A percentile compares a stretch with the other conserved stretches of the same genome.
phyloP scores from a whole-genome alignment of 2,329 filamentous ascomycete species.

The Talaromyces sp. region DNA sequence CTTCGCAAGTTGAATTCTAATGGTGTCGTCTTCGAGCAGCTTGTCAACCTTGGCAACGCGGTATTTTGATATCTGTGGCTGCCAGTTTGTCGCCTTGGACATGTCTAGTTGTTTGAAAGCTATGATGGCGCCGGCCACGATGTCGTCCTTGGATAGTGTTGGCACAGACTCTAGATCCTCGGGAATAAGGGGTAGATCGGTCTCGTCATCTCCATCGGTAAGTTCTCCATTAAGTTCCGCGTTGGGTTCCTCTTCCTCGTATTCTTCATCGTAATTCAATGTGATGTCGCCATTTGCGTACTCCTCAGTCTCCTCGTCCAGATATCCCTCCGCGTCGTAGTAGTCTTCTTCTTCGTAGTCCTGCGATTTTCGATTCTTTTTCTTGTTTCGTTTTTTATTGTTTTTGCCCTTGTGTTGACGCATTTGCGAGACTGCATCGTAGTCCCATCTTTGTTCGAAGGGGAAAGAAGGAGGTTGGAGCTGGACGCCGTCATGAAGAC shows the following conservation, averaged over 20 bases:
- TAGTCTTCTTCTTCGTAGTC: constrained; percentile 26
- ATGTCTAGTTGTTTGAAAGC: constrained; percentile 44
- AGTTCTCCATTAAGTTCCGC: constrained; percentile 7
- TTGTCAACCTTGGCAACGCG: constrained; percentile 61
- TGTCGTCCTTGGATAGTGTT: constrained; percentile 25
- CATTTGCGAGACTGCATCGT: constrained; percentile 55
- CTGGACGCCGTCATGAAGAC: constrained; percentile 48
- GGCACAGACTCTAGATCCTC: constrained; percentile 62
- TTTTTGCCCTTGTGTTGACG: constrained; percentile 28
- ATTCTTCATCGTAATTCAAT: constrained; percentile 41
- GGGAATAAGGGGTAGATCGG: constrained; percentile 43
- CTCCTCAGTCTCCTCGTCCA: constrained; percentile 34
- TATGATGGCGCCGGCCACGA: constrained; percentile 35
- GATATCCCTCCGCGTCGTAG: constrained; percentile 36
- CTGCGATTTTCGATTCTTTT: constrained; percentile 47
- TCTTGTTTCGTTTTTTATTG: constrained; percentile 35
- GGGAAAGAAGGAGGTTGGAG: constrained; percentile 16
- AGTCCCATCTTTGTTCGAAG: constrained; percentile 73
- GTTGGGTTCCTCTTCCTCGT: constrained; percentile 6
- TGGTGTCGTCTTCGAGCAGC: constrained; percentile 45
- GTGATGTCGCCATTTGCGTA: constrained; percentile 22
- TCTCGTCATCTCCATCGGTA: constrained; percentile 24
- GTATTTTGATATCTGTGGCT: constrained; percentile 46
- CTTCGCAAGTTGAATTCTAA: constrained; percentile 62
- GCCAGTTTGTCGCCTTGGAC: constrained; percentile 42